These are phyloP conservation scores for Candida coquimbonensis DNA, from an alignment of 805 yeast genomes.

Conservation along the genomic window DNA sequence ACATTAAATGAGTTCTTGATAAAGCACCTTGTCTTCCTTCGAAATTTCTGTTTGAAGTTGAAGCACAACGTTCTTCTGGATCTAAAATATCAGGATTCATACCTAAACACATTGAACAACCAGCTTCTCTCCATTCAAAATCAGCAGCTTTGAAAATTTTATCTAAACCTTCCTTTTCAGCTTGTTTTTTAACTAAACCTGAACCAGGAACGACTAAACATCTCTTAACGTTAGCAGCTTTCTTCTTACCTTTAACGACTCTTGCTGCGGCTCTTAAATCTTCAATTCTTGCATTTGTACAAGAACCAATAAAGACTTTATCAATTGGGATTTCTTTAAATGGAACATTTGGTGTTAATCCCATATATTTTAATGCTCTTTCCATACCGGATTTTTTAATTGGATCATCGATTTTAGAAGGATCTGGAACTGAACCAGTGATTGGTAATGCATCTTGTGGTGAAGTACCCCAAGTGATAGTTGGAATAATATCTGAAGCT, in stretches of 20 bases:
- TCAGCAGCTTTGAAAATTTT: conserved; percentile 88
- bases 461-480: conserved; percentile 99
- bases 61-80: conserved; percentile 97
- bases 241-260: conserved; percentile 83
- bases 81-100: conserved; percentile 97
- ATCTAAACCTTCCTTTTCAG: conserved; percentile 92
- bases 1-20: conserved; percentile 95
- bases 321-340: conserved; percentile 71
- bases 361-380: conserved; percentile 90
- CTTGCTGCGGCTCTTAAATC: conserved; percentile 93
- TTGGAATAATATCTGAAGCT: conserved; percentile 85
- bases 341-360: conserved; percentile 76
- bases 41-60: conserved; percentile 96
- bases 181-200: conserved; percentile 88
- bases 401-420: conserved; percentile 63
- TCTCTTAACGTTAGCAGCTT: conserved; percentile 72
- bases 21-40: conserved; percentile 98
- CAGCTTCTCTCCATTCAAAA: conserved; percentile 99
- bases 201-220: conserved; percentile 97
- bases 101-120: conserved; percentile 99
- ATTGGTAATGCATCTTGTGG: conserved; percentile 98
- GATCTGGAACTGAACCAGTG: conserved; percentile 87
- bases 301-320: conserved; percentile 95
- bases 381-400: conserved; percentile 77
- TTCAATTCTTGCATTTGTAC: conserved; percentile 96